Conservation (phyloP, 345 rosid species). For the Jatropha curcas region DNA sequence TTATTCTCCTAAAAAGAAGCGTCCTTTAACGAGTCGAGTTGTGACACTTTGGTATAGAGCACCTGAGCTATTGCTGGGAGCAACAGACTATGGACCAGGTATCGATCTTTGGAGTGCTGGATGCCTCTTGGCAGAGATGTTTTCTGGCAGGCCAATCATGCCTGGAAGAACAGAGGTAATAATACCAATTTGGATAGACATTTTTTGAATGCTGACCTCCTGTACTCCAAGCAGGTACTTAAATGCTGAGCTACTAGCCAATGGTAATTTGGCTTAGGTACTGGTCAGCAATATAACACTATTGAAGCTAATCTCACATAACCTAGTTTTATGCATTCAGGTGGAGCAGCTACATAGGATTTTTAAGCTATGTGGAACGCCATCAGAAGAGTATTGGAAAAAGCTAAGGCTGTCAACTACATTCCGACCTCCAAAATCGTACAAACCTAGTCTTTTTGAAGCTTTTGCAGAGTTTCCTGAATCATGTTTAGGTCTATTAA, state of each 20-base stretch:
- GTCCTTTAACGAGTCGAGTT: conserved; percentile 58
- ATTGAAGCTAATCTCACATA: neutral
- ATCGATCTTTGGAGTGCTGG: conserved; percentile 77
- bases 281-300: neutral
- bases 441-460: conserved; percentile 39
- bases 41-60: conserved; percentile 73
- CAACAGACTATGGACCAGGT: conserved; percentile 55
- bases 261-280: no score
- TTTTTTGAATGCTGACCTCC: no score
- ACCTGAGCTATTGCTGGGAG: conserved; percentile 60
- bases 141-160: conserved; percentile 50
- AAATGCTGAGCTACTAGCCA: no score
- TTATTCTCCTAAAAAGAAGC: conserved; percentile 33
- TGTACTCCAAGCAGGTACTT: no score
- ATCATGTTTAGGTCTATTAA: conserved; percentile 53
- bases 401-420: conserved; percentile 60
- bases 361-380: conserved; percentile 85
- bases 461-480: conserved; percentile 46
- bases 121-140: conserved; percentile 72
- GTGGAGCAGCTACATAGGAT: conserved; percentile 89
- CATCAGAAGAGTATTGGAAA: conserved; percentile 86
- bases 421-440: conserved; percentile 51
- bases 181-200: neutral
- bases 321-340: conserved; percentile 31
- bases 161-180: conserved; percentile 64